Conservation (phyloP, 345 rosid genomes). For the Rhodamnia argentea region DNA sequence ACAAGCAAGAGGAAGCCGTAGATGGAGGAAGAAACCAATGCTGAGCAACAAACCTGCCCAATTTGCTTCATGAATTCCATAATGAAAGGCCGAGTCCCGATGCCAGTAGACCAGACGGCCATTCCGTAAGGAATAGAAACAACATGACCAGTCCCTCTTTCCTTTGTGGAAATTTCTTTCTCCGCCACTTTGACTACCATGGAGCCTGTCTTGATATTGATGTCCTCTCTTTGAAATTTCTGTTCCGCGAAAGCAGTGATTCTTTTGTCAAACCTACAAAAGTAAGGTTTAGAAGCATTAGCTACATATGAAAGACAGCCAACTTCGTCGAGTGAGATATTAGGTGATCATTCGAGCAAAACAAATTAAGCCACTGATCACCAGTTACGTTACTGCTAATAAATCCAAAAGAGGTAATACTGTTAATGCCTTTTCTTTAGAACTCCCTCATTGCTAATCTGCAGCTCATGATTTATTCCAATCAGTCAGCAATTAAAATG, state of each 20-base stretch:
- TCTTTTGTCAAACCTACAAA: constrained; percentile 63
- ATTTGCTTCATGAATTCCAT: constrained; percentile 68
- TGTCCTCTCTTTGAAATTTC: constrained; percentile 62
- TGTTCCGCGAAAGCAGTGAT: constrained; percentile 52
- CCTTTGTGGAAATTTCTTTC: constrained; percentile 53
- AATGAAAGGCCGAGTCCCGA: constrained; percentile 58
- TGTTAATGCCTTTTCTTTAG: background rate
- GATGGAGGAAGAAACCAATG: background rate
- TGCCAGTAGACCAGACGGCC: constrained; percentile 88
- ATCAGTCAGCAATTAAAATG: background rate
- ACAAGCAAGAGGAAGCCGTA: background rate
- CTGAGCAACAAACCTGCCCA: constrained; percentile 38
- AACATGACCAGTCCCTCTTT: constrained; percentile 27
- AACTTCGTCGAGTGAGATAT: background rate
- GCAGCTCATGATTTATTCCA: background rate
- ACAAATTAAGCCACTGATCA: background rate
- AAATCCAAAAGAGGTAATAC: background rate
- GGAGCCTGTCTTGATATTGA: constrained; percentile 56
- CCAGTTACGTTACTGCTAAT: background rate
- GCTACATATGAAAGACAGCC: background rate
- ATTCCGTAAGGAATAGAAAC: constrained; percentile 57
- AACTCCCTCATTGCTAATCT: background rate
- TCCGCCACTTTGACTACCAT: constrained; percentile 55
- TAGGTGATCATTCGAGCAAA: background rate
- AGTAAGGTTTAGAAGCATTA: background rate